Conservation (phyloP, 805 yeast species). For the Myxozyma geophila region DNA sequence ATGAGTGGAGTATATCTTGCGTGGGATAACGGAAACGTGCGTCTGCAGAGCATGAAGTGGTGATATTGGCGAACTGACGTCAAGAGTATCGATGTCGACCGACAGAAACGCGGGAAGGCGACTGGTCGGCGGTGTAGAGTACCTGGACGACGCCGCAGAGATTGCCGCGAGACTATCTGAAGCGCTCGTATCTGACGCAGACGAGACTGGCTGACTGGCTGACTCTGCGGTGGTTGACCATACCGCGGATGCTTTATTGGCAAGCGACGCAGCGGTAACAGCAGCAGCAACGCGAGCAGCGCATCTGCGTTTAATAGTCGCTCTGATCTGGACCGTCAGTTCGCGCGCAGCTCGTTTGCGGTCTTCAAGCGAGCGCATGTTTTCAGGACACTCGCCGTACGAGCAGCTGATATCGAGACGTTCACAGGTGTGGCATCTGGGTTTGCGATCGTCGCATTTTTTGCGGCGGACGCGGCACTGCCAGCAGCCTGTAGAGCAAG, state of each 20-base stretch:
- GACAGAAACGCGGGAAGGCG: conserved; percentile 4
- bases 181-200: background rate
- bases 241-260: background rate
- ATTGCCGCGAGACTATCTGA: background rate
- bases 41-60: conserved; percentile 2
- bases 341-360: conserved; percentile 23
- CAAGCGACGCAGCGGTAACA: background rate
- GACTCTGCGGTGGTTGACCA: background rate
- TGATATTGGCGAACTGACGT: conserved; percentile 2
- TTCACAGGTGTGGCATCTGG: conserved; percentile 21
- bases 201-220: background rate
- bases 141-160: background rate
- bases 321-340: conserved; percentile 13
- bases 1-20: background rate
- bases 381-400: conserved; percentile 30
- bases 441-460: conserved; percentile 31
- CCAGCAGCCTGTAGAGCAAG: conserved; percentile 28
- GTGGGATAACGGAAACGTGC: conserved; percentile 5
- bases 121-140: background rate
- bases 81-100: conserved; percentile 16
- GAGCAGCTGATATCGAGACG: conserved; percentile 22
- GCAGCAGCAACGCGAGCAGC: background rate
- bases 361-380: conserved; percentile 19
- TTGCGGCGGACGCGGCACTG: conserved; percentile 33
- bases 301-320: conserved; percentile 5